Base-by-base conservation (phyloP, 2,329 filamentous ascomycete genomes). In the Penicillium sp. region DNA sequence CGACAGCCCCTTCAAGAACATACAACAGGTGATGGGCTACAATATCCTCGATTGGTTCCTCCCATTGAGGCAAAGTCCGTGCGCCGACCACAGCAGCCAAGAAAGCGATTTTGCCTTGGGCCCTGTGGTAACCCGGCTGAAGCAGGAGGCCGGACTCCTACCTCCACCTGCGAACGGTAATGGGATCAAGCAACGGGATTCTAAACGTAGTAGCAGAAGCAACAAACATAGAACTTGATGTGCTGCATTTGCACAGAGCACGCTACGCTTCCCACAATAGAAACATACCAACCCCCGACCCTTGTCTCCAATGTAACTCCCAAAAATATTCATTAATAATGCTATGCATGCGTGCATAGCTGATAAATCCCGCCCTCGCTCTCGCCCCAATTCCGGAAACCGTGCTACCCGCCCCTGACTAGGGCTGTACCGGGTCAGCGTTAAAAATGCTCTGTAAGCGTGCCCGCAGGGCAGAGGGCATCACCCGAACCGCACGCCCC, bases 11-110 rank as follows among this genome's bases (percentile, higher is more conserved):
- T 78, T 82, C 55, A 73, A 78, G 23, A 97, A 97, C 65, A 87
- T 91, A 74, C 83, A 84, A 58, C 82, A 87, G 12, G 84, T 97
- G 20, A 91, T 99, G 86, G 93, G 93, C 0, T 74, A 81, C 40
- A 82, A 75, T 17, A 58, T 85, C 2, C 54, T 87, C 12, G 89
- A 96, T 53, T 97, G 92, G 92, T 66, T 96, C 10, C 73, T 96
- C 1, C 93, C 93, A 0, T 69, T 96, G 27, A 84, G 79, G 50
- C 80, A 83, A 52, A 91, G 89, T 4, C 93, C 93, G 0, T 93
- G 89, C 68, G 81, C 81, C 44, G 81, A 83, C 46, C 88, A 92
- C 62, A 84, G 84, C 40, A 81, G 78, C 59, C 77, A 78, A 52
- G 79, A 82, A 55, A 86, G 88, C 62, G 84, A 89, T 51, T 95